Evolutionary conservation across 441 rosid species (phyloP).

Genomic region (Isatis lusitanica): DNA sequence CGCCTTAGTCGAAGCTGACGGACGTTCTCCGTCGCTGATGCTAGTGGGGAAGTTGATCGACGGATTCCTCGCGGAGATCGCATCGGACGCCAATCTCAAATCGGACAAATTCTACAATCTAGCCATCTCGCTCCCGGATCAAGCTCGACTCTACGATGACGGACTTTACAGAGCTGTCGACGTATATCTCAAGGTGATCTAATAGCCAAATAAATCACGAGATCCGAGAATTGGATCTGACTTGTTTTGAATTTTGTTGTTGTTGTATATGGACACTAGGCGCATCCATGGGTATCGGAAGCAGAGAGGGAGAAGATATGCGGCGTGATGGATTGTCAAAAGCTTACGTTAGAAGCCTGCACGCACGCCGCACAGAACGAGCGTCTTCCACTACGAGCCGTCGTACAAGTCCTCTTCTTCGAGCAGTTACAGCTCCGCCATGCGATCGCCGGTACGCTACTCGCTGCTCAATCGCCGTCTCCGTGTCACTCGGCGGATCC

Average conservation of each 20-base stretch:
- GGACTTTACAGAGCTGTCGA: slow-evolving; percentile 77
- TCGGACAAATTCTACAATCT: slow-evolving; percentile 55
- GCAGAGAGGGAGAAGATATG: slow-evolving; percentile 66
- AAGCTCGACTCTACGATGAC: slow-evolving; percentile 67
- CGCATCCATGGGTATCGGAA: slow-evolving; percentile 72
- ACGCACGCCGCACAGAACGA: slow-evolving; percentile 87
- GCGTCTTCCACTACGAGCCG: slow-evolving; percentile 68
- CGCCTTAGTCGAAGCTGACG: slow-evolving; percentile 36
- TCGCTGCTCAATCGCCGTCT: slow-evolving; percentile 57
- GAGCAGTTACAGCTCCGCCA: slow-evolving; percentile 79
- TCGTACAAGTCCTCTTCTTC: slow-evolving; percentile 72
- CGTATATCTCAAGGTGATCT: slow-evolving; percentile 64
- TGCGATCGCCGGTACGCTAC: slow-evolving; percentile 71
- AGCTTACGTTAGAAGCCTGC: slow-evolving; percentile 72
- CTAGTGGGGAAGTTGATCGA: slow-evolving; percentile 73
- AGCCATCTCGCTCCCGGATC: slow-evolving; percentile 58
- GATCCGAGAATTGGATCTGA: neutral
- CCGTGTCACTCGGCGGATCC: slow-evolving; percentile 32
- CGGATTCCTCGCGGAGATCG: slow-evolving; percentile 71
- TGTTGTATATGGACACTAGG: slow-evolving; percentile 30
- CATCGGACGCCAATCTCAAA: slow-evolving; percentile 69
- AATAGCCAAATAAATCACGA: neutral
- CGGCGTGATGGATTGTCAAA: slow-evolving; percentile 65
- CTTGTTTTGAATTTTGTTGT: neutral
- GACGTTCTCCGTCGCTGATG: slow-evolving; percentile 58